Base-by-base conservation (phyloP, 2,329 filamentous ascomycete species). In the Penicillium crustosum region DNA sequence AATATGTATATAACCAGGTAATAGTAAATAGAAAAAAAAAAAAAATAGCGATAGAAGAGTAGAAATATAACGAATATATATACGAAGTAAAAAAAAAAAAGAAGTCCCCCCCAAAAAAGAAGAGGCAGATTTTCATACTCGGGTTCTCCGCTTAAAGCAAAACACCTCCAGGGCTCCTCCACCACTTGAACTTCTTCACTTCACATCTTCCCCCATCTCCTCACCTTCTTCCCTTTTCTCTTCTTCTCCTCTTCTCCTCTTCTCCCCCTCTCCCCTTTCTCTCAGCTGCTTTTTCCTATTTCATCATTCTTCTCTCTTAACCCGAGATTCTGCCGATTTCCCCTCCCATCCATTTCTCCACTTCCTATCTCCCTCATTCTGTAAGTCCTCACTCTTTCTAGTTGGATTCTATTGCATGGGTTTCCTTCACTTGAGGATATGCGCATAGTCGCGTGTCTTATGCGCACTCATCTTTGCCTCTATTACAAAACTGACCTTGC, bases 281-380 rank as follows among this genome's bases (percentile, higher is more conserved):
- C 45, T 35, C 45, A 35, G 23, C 2, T 8, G 19, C 6, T 23
- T 48, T 25, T 10, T 7, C 29, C 29, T 25, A 35, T 35, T 35
- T 12, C 19, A 35, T 57, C 53, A 57, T 55, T 55, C 60, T 61
- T 61, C 48, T 60, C 59, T 61, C 47, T 60, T 58, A 57, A 57
- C 60, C 60, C 39, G 41, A 45, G 29, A 45, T 58, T 61, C 55
- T 55, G 60, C 62, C 55, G 55, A 62, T 59, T 63, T 60, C 60
- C 64, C 64, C 60, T 61, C 61, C 15, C 47, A 55, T 52, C 47
- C 55, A 63, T 61, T 64, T 64, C 65, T 66, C 65, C 65, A 66
- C 65, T 62, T 65, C 53, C 53, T 27, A 55, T 60, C 58, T 60
- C 53, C 57, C 64, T 66, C 61, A n/a, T 50, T 62, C 62, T 60